A percentile compares a stretch with the other conserved stretches of the same genome.
Conservation (phyloP, 2,329 filamentous ascomycete species). For the Colletotrichum phormii region DNA sequence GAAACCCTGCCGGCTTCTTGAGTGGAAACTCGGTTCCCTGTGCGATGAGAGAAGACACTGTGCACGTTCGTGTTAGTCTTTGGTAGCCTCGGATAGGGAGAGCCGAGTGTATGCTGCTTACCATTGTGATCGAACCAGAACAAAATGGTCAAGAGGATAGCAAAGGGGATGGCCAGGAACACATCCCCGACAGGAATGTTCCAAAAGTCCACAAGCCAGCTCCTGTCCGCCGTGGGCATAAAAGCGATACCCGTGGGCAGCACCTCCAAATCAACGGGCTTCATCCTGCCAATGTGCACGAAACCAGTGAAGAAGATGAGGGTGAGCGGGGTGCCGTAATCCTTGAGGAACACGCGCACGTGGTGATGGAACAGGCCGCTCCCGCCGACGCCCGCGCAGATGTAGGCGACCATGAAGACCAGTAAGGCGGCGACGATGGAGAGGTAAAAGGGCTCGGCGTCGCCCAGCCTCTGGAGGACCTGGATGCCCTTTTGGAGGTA, state of each 20-base stretch:
- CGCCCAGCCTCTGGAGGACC: constrained; percentile 81
- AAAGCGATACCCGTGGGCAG: constrained; percentile 84
- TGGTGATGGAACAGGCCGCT: constrained; percentile 80
- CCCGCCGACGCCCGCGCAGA: constrained; percentile 77
- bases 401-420: constrained; percentile 81
- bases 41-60: constrained; percentile 84
- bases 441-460: constrained; percentile 77
- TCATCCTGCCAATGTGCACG: constrained; percentile 87
- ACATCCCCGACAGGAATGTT: constrained; percentile 77
- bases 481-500: constrained; percentile 93
- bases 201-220: constrained; percentile 88
- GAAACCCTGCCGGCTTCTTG: constrained; percentile 83
- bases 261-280: constrained; percentile 73
- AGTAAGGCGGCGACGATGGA: constrained; percentile 81
- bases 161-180: constrained; percentile 90
- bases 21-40: constrained; percentile 87
- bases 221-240: constrained; percentile 77
- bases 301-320: constrained; percentile 92
- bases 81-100: no score
- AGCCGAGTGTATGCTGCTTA: constrained; percentile 48
- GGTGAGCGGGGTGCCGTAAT: constrained; percentile 87
- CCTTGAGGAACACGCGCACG: constrained; percentile 85
- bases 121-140: constrained; percentile 94
- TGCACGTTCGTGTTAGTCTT: not conserved
- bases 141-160: constrained; percentile 82